Evolutionary conservation across 2,329 filamentous ascomycete genomes (phyloP).

Genomic region (Torrubiellomyces zombiae): DNA sequence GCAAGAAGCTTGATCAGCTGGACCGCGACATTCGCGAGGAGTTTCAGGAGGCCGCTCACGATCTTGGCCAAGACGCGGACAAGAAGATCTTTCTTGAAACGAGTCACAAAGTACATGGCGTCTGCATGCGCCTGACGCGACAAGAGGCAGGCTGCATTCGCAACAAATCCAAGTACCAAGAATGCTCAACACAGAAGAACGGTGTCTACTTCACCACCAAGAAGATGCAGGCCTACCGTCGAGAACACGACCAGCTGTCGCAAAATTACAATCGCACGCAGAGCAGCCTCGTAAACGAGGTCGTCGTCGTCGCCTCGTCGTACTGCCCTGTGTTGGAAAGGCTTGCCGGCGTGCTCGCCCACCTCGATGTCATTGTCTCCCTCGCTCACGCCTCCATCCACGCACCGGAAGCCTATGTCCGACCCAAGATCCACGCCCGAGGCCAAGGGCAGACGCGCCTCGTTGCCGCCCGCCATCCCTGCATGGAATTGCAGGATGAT

Average conservation of each 20-base stretch:
- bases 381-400: conserved; percentile 89
- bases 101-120: conserved; percentile 87
- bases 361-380: conserved; percentile 87
- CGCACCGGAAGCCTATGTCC: conserved; percentile 78
- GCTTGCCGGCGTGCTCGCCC: conserved; percentile 67
- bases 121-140: conserved; percentile 86
- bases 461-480: conserved; percentile 89
- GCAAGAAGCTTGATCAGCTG: conserved; percentile 76
- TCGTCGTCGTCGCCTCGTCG: conserved; percentile 82
- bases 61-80: conserved; percentile 82
- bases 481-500: conserved; percentile 97
- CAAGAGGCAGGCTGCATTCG: conserved; percentile 86
- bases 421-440: conserved; percentile 77
- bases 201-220: conserved; percentile 95
- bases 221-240: conserved; percentile 59
- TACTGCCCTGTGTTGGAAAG: conserved; percentile 88
- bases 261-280: conserved; percentile 93
- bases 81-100: conserved; percentile 93
- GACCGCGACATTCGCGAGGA: conserved; percentile 71
- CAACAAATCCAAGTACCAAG: conserved; percentile 77
- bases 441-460: conserved; percentile 78
- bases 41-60: conserved; percentile 57
- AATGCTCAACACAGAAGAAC: conserved; percentile 97
- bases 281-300: conserved; percentile 75
- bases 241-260: conserved; percentile 86